Conservation (phyloP, 495 filamentous ascomycete genomes). For the Rhypophila decipiens region DNA sequence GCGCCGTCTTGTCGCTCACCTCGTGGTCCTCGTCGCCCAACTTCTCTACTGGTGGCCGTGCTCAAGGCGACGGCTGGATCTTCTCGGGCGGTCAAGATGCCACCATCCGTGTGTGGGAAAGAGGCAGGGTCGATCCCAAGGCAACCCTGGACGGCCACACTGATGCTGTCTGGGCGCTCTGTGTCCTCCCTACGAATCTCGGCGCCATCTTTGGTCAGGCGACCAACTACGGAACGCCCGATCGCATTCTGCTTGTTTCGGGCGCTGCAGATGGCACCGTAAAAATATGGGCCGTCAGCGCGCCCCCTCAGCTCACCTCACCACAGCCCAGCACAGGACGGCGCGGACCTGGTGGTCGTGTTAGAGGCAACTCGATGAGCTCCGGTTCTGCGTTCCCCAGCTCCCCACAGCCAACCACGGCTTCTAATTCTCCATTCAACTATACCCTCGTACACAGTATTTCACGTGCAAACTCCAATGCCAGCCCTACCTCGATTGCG, state of each 20-base stretch:
- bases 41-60: constrained; percentile 81
- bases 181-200: constrained; percentile 80
- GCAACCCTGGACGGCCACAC: constrained; percentile 91
- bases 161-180: constrained; percentile 93
- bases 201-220: constrained; percentile 68
- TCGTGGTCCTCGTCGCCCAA: constrained; percentile 78
- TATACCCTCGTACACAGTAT: constrained; percentile 78
- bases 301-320: constrained; percentile 77
- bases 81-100: constrained; percentile 96
- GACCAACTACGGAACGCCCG: constrained; percentile 63
- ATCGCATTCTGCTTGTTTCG: constrained; percentile 83
- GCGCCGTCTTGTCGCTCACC: constrained; percentile 80
- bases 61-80: constrained; percentile 88
- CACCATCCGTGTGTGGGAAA: constrained; percentile 90
- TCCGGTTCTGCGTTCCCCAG: constrained; percentile 85
- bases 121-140: constrained; percentile 88
- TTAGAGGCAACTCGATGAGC: constrained; percentile 83
- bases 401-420: constrained; percentile 81
- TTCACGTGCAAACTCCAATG: constrained; percentile 55
- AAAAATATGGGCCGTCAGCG: constrained; percentile 88
- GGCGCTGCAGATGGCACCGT: constrained; percentile 88
- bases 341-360: constrained; percentile 71
- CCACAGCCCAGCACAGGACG: constrained; percentile 54
- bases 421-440: constrained; percentile 52
- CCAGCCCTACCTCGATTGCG: constrained; percentile 86